Evolutionary conservation across 495 filamentous ascomycete genomes (phyloP).

Genomic region (Penicillium dipodomyicola): DNA sequence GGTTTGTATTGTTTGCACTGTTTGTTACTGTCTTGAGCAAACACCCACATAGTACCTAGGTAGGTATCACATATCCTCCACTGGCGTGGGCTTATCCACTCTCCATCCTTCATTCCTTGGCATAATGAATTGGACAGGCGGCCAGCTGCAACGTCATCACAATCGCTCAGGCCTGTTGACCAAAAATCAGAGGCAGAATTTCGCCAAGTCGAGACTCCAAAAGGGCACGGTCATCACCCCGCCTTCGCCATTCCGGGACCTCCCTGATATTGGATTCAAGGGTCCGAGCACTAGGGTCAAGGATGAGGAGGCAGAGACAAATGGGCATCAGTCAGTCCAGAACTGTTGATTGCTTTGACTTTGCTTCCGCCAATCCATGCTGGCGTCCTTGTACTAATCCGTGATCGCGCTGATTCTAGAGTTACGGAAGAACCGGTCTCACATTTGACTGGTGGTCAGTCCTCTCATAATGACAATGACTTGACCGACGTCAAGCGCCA

Average conservation of each 20-base stretch:
- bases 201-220: slow-evolving; percentile 26
- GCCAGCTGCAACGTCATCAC: slow-evolving; percentile 41
- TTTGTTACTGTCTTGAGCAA: neutral
- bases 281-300: slow-evolving; percentile 9
- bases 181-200: slow-evolving; percentile 32
- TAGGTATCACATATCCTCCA: neutral
- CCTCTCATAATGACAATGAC: slow-evolving; percentile 4
- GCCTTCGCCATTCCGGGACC: slow-evolving; percentile 14
- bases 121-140: slow-evolving; percentile 49
- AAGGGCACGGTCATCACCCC: slow-evolving; percentile 14
- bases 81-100: neutral
- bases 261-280: slow-evolving; percentile 11
- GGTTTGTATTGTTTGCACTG: neutral
- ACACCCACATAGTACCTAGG: too few relatives aligned
- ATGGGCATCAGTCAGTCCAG: slow-evolving; percentile 20
- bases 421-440: neutral
- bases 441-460: neutral
- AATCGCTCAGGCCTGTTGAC: slow-evolving; percentile 24
- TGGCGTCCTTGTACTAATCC: slow-evolving; percentile 8
- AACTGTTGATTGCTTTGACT: slow-evolving; percentile 3
- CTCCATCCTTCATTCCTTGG: slow-evolving; percentile 4
- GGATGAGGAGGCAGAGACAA: slow-evolving; percentile 4
- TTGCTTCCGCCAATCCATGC: slow-evolving; percentile 1
- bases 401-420: slow-evolving; percentile 1
- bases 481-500: slow-evolving; percentile 31